phyloP scores from a whole-genome alignment of 2,329 filamentous ascomycete genomes.

The Trichoderma aggressivum region DNA sequence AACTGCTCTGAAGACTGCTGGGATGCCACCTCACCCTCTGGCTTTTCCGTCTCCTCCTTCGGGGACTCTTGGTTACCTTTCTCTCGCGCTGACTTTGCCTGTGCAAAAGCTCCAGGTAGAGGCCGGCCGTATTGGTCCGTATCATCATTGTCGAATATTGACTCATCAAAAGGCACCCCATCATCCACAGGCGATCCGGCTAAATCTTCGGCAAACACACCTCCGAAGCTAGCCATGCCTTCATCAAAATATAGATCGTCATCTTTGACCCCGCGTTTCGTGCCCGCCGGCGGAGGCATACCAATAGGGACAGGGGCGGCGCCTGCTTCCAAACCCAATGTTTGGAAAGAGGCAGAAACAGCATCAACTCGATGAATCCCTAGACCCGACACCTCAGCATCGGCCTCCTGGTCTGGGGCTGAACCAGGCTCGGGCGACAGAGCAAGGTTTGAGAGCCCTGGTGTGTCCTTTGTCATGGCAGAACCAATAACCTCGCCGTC shows the following conservation, averaged over 20 bases:
- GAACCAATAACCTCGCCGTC: constrained; percentile 54
- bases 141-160: constrained; percentile 67
- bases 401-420: constrained; percentile 5
- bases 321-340: background rate
- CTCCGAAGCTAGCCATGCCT: constrained; percentile 50
- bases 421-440: background rate
- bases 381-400: constrained; percentile 35
- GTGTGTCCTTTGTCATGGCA: constrained; percentile 49
- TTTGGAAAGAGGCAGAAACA: constrained; percentile 17
- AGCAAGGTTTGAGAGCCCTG: constrained; percentile 22
- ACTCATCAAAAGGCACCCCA: constrained; percentile 64
- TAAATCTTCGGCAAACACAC: constrained; percentile 46
- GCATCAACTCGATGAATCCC: constrained; percentile 40
- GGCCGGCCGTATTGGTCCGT: constrained; percentile 61
- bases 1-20: constrained; percentile 43
- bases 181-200: constrained; percentile 44
- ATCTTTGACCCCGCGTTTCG: constrained; percentile 31
- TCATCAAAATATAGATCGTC: constrained; percentile 71
- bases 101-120: constrained; percentile 56
- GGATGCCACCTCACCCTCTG: constrained; percentile 47
- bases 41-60: constrained; percentile 38
- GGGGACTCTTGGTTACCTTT: constrained; percentile 6
- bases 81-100: constrained; percentile 46
- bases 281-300: constrained; percentile 20
- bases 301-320: background rate